Conservation (phyloP, 139 green algal genomes). For the Raphidocelis subcapitata region DNA sequence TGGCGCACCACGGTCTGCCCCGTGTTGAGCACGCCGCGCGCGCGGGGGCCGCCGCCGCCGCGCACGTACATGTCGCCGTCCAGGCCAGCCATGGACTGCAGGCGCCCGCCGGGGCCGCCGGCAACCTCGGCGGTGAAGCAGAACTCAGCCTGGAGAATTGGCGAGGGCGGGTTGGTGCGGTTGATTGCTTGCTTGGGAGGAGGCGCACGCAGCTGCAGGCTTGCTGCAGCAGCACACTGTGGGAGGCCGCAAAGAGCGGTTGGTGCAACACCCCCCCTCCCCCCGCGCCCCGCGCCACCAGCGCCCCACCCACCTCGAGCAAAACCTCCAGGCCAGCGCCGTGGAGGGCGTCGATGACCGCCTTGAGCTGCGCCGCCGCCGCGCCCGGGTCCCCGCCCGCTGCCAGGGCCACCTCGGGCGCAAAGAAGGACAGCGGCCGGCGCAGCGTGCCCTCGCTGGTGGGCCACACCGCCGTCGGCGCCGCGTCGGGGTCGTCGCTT, state of each 20-base stretch:
- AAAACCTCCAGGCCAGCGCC: constrained; percentile 67
- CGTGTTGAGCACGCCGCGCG: constrained; percentile 62
- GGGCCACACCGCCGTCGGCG: too few relatives aligned
- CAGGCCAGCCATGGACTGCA: constrained; percentile 56
- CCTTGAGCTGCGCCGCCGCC: constrained; percentile 57
- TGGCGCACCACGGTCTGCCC: constrained; percentile 63
- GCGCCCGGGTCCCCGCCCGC: constrained; percentile 20
- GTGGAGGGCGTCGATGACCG: constrained; percentile 56
- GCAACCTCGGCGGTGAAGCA: constrained; percentile 68
- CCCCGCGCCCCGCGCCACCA: too few relatives aligned
- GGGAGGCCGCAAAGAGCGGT: neutral
- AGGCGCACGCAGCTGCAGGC: too few relatives aligned
- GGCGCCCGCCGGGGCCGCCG: constrained; percentile 43
- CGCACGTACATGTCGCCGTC: constrained; percentile 61
- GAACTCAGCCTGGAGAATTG: constrained; percentile 66
- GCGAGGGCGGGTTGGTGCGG: too few relatives aligned
- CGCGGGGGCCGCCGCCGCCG: neutral
- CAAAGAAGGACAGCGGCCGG: constrained; percentile 50
- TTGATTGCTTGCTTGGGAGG: too few relatives aligned
- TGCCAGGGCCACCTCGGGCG: constrained; percentile 38
- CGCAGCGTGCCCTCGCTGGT: neutral
- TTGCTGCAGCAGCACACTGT: too few relatives aligned
- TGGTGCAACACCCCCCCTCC: too few relatives aligned
- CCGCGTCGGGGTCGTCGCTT: neutral
- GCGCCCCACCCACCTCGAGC: constrained; percentile 51